These are phyloP conservation scores for Protomyces arabidopsidicola DNA, from an alignment of 1,139 yeast genomes.

Conservation along the genomic window DNA sequence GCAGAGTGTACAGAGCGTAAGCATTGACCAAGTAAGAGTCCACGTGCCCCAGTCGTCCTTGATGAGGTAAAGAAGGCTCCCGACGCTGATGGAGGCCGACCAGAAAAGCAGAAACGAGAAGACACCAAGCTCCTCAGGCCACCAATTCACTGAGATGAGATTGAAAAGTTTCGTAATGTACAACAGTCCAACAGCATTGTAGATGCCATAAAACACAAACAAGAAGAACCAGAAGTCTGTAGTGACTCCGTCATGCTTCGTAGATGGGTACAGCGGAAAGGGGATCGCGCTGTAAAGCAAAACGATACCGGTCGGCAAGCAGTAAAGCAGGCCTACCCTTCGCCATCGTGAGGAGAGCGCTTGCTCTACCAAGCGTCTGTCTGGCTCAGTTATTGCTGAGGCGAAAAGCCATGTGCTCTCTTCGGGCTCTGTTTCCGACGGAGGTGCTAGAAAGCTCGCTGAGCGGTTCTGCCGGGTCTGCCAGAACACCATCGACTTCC, in stretches of 20 bases:
- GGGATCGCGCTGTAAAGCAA: constrained; percentile 17
- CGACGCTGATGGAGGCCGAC: constrained; percentile 28
- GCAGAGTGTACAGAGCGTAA: constrained; percentile 30
- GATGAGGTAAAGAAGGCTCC: constrained; percentile 20
- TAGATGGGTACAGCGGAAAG: constrained; percentile 9
- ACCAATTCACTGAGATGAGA: constrained; percentile 31
- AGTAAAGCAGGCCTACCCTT: constrained; percentile 12
- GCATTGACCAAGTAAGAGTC: constrained; percentile 30
- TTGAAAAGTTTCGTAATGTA: constrained; percentile 31
- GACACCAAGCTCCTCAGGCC: constrained; percentile 29
- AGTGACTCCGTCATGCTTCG: not conserved
- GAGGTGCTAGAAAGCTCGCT: not conserved
- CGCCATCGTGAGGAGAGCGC: constrained; percentile 14
- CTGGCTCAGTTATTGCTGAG: constrained; percentile 13
- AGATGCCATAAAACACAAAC: constrained; percentile 30
- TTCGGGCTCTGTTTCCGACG: not conserved
- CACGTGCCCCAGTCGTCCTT: constrained; percentile 24
- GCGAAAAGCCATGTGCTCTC: constrained; percentile 14
- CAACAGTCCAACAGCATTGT: constrained; percentile 30
- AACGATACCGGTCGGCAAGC: constrained; percentile 20
- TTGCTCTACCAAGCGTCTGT: constrained; percentile 1
- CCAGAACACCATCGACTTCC: constrained; percentile 28
- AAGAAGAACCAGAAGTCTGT: constrained; percentile 31
- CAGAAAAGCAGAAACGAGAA: constrained; percentile 29
- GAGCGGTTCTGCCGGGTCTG: not conserved